A percentile compares a stretch with the other conserved stretches of the same genome.
phyloP scores from a whole-genome alignment of 1,284 basidiomycete genomes.

The Sanghuangporus baumii region DNA sequence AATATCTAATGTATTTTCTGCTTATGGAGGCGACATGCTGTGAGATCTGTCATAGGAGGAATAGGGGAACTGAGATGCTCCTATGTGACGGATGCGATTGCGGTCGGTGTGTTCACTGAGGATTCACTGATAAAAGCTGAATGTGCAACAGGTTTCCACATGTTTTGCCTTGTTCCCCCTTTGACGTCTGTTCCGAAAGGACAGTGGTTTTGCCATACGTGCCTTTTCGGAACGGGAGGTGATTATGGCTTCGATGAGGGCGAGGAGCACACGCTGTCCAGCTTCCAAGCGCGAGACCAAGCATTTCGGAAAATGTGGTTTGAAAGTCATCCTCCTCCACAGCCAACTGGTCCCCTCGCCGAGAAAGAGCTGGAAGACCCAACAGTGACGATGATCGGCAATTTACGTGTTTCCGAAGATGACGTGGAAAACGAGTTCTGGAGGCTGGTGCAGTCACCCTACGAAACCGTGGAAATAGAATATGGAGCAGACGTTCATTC shows the following conservation, averaged over 20 bases:
- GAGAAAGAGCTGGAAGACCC: slow-evolving; percentile 42
- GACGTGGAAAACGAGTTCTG: slow-evolving; percentile 97
- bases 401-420: slow-evolving; percentile 72
- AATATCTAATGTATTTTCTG: not conserved
- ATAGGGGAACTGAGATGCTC: slow-evolving; percentile 86
- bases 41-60: slow-evolving; percentile 87
- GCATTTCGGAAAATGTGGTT: slow-evolving; percentile 92
- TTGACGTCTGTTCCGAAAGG: slow-evolving; percentile 81
- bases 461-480: slow-evolving; percentile 95
- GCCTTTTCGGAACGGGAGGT: slow-evolving; percentile 90
- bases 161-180: slow-evolving; percentile 93
- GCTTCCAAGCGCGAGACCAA: slow-evolving; percentile 87
- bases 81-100: slow-evolving; percentile 97
- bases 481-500: slow-evolving; percentile 99
- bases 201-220: slow-evolving; percentile 96
- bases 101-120: slow-evolving; percentile 45
- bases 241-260: slow-evolving; percentile 99
- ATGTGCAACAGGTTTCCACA: slow-evolving; percentile 76
- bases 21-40: slow-evolving; percentile 35
- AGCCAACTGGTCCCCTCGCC: slow-evolving; percentile 11
- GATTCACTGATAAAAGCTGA: slow-evolving; percentile 20
- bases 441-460: slow-evolving; percentile 85
- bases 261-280: slow-evolving; percentile 89
- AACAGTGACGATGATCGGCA: slow-evolving; percentile 55
- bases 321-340: slow-evolving; percentile 61